phyloP scores from a whole-genome alignment of 2,329 filamentous ascomycete species.

The Aureobasidium sp. region DNA sequence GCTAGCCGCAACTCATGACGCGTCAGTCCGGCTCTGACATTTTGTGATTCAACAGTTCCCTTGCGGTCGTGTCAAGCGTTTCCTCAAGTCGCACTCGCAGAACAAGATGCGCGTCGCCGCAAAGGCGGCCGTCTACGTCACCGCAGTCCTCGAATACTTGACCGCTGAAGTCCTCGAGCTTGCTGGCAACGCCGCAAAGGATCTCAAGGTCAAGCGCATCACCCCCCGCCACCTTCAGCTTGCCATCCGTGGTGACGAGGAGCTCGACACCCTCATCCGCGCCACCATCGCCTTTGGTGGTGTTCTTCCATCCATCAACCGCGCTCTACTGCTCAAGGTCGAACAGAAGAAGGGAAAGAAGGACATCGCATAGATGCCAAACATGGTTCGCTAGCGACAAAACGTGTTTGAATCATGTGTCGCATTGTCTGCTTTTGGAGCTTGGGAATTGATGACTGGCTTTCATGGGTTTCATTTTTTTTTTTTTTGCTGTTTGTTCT shows the following conservation, averaged over 20 bases:
- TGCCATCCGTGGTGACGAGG: conserved; percentile 96
- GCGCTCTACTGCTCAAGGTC: conserved; percentile 87
- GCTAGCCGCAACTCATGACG: conserved; percentile 21
- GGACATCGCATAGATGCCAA: background rate
- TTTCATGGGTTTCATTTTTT: conserved; percentile 7
- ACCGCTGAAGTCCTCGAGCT: conserved; percentile 97
- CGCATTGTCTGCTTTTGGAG: background rate
- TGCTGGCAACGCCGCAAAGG: conserved; percentile 96
- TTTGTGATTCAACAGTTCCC: conserved; percentile 60
- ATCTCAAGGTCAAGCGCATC: conserved; percentile 99
- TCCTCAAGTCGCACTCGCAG: conserved; percentile 97
- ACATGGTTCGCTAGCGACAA: background rate
- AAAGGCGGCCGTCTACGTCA: conserved; percentile 97
- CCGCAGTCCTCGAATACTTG: conserved; percentile 94
- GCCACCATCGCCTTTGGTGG: conserved; percentile 98
- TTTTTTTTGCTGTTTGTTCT: conserved; percentile 6
- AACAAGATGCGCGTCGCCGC: conserved; percentile 99
- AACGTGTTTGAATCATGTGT: background rate
- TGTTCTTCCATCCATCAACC: conserved; percentile 98
- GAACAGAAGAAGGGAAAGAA: conserved; percentile 87
- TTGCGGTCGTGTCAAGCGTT: conserved; percentile 99
- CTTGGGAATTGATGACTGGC: conserved; percentile 10
- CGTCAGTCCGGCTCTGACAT: conserved; percentile 14
- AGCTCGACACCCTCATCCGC: conserved; percentile 93
- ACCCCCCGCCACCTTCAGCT: conserved; percentile 96